Percentiles rank a stretch among this genome's conserved stretches.
These are phyloP conservation scores for Melaleuca quinquenervia DNA, from an alignment of 345 rosid genomes.

Conservation along the genomic window DNA sequence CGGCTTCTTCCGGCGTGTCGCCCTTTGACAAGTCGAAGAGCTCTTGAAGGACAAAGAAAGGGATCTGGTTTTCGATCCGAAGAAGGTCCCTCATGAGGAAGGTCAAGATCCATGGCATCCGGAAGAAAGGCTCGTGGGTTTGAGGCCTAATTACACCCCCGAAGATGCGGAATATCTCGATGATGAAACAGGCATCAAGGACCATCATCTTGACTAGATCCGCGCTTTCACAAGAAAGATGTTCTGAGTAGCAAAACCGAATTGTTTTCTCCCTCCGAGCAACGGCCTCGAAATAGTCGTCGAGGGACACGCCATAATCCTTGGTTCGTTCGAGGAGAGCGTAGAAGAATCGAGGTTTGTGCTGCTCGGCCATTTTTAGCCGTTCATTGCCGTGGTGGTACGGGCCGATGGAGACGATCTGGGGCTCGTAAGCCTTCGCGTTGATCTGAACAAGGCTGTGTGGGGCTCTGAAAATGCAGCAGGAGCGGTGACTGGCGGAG, in stretches of 20 bases:
- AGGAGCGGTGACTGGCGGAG: no score
- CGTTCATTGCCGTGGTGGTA: not conserved
- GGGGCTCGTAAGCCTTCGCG: not conserved
- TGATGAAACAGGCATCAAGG: constrained; percentile 47
- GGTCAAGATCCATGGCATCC: constrained; percentile 26
- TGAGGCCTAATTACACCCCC: constrained; percentile 10
- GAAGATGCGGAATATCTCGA: constrained; percentile 29
- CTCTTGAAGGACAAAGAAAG: constrained; percentile 25
- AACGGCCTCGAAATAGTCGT: constrained; percentile 4
- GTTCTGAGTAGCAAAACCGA: constrained; percentile 24
- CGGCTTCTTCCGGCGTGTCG: not conserved
- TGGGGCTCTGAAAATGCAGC: no score
- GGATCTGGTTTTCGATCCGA: constrained; percentile 44
- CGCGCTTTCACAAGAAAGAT: not conserved
- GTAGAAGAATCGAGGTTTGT: constrained; percentile 20
- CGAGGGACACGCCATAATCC: not conserved
- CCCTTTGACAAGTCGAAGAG: constrained; percentile 9
- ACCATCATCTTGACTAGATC: constrained; percentile 34
- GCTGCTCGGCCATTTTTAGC: not conserved
- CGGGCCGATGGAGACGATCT: not conserved
- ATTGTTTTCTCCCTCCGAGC: constrained; percentile 1
- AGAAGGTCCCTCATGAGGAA: constrained; percentile 29
- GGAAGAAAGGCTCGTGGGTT: constrained; percentile 28
- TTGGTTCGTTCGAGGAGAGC: constrained; percentile 8
- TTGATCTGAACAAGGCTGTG: no score